Base-by-base conservation (phyloP, 2,329 filamentous ascomycete genomes). In the Trichoderma sp. region DNA sequence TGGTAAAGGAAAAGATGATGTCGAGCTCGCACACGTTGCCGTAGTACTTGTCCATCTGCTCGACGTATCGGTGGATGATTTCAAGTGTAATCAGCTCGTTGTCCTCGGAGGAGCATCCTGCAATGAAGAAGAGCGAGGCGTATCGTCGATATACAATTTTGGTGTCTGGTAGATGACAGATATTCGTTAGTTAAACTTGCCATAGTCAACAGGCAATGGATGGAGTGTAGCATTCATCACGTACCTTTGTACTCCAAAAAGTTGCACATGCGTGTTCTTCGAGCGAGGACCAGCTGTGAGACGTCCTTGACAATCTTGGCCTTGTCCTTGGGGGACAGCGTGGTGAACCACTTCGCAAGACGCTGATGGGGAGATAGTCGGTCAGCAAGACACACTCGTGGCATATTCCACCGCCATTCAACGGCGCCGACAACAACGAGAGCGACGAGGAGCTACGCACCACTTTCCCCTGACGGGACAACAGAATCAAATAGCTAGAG, bases 31-130 rank as follows among this genome's bases (percentile, higher is more conserved):
- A 99, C 73, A 99, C 96, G 82, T 99, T 99, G 82, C 96, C 96
- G 83, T 98, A 99, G 86, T 99, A 99, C 83, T 99, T 99, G 88
- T 99, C 96, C 96, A 99, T 99, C 85, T 99, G 96, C 84, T 99
- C 96, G 80, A 99, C 96, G 82, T 99, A 99, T 84, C 96, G 94
- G 83, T 99, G 96, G 78, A 99, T 97, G 80, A 99, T 94, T 83
- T 99, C 96, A 80, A 99, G 93, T 28, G 94, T 97, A 81, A 98
- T 98, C 80, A 99, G 86, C 81, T 99, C 96, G 84, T 99, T 99
- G 84, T 99, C 96, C 74, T 94, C 94, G n/a, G 95, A 95, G 68
- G 94, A 92, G 85, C 94, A 97, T 78, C 96, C 96, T 79, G 95
- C 95, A 82, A 99, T 99, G 88, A 99, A 99, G 88, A 98, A 99